Evolutionary conservation across 1,284 basidiomycete species (phyloP), one percentile per base, ranked within the genome.

Genomic region (Bjerkandera adusta): DNA sequence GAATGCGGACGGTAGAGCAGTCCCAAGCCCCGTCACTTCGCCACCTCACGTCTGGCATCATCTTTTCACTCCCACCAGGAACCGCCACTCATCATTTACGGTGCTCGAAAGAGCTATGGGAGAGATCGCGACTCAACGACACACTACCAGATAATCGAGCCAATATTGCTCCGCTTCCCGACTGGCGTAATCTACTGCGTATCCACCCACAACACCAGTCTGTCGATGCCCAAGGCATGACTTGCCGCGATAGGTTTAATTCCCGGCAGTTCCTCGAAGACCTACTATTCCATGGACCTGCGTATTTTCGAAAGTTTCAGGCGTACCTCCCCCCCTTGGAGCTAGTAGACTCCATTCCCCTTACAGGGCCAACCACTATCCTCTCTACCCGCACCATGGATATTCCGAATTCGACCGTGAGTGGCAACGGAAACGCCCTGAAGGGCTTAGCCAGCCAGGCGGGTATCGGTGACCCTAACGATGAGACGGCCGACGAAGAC

Each of bases 61-160:
- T 64, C 0, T 43, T 68, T 26, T 47, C 47, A 12, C 49, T 68
- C 1, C 42, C 58, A 13, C 57, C 64, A 38, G 56, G 56, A 5
- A 55, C 62, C 4, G 56, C 45, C 1, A 16, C 26, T 0, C 59
- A 63, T 1, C 57, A 67, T 42, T 45, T 69, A n/a, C 48, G 51
- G 11, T 68, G 59, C 36, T 60, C 63, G 1, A 20, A 59, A 5
- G 30, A 59, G 15, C 53, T 70, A 1, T 68, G 68, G 67, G 43
- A 57, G 16, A 47, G 46, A 21, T 34, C 27, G 24, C 12, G 5
- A 5, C 26, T 47, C 15, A 35, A 35, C 16, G 25, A 41, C 20
- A 27, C n/a, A 18, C 29, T 34, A 4, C 40, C 13, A n/a, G 46
- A 32, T 4, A 32, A 26, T 18, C 43, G 18, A 5, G 22, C 34